Evolutionary conservation across 2,329 filamentous ascomycete genomes (phyloP).

Genomic region (Colletotrichum melonis): DNA sequence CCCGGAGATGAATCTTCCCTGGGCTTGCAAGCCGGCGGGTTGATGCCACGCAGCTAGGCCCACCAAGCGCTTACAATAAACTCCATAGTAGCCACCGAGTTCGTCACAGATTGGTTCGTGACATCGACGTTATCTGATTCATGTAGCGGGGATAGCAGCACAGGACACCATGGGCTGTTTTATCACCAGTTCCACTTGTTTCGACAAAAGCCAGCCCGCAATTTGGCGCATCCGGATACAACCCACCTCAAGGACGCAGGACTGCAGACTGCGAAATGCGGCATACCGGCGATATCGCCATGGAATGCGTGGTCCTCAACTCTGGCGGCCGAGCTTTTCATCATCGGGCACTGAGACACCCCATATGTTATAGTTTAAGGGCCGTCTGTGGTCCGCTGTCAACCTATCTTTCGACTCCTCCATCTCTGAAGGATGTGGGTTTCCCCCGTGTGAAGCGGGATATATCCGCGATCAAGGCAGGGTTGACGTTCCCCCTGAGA

Average conservation of each 20-base stretch:
- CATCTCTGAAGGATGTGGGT: no score
- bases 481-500: background rate
- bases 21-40: background rate
- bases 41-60: background rate
- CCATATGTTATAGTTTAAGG: no score
- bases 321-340: no score
- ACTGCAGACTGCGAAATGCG: no score
- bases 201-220: background rate
- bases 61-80: background rate
- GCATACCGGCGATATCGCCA: no score
- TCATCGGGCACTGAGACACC: no score
- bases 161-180: background rate
- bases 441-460: background rate
- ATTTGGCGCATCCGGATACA: no score
- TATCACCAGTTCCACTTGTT: background rate
- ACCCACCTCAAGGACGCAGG: no score
- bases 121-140: background rate
- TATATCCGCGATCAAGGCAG: background rate
- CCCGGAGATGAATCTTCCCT: constrained; percentile 1
- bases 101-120: background rate
- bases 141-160: background rate
- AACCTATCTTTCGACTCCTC: no score
- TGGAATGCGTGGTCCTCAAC: no score
- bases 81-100: background rate
- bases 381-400: no score